phyloP scores from a whole-genome alignment of 352 stramenopile species.

The Peronospora destructor region DNA sequence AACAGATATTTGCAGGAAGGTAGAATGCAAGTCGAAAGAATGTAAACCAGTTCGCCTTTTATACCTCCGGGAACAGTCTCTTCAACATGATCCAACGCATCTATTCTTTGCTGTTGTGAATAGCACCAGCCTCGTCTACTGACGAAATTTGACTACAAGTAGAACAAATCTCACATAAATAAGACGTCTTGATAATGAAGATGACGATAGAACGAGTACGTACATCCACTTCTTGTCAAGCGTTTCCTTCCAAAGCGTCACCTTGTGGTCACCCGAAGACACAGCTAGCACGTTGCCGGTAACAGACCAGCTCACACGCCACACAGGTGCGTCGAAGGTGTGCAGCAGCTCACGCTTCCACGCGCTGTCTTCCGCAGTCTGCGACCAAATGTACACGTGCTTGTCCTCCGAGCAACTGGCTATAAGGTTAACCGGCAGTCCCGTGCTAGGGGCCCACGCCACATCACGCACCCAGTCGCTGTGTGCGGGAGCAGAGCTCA shows the following conservation, averaged over 20 bases:
- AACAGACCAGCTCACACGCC: slow-evolving; percentile 97
- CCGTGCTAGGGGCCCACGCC: slow-evolving; percentile 92
- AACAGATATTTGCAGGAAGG: neutral
- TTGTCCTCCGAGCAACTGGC: slow-evolving; percentile 88
- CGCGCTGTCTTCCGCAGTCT: slow-evolving; percentile 51
- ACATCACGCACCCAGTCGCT: slow-evolving; percentile 96
- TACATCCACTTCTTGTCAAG: slow-evolving; percentile 95
- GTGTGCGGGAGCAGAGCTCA: slow-evolving; percentile 80
- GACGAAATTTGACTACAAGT: slow-evolving; percentile 81
- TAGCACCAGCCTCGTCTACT: slow-evolving; percentile 73
- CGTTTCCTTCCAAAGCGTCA: slow-evolving; percentile 97
- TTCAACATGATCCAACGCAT: slow-evolving; percentile 3
- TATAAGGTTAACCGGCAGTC: slow-evolving; percentile 91
- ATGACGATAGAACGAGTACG: slow-evolving; percentile 18
- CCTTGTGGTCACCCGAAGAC: slow-evolving; percentile 94
- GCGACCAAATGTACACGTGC: slow-evolving; percentile 94
- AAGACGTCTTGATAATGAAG: neutral
- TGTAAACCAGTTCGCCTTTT: slow-evolving; percentile 11
- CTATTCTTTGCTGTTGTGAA: slow-evolving; percentile 75
- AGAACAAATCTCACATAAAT: slow-evolving; percentile 14
- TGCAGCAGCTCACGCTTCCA: slow-evolving; percentile 93
- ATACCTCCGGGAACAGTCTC: slow-evolving; percentile 8
- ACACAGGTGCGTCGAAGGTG: slow-evolving; percentile 94
- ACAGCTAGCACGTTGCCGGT: slow-evolving; percentile 98
- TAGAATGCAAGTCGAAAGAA: slow-evolving; percentile 4